A percentile compares a stretch with the other conserved stretches of the same genome.
phyloP scores from a whole-genome alignment of 768 basidiomycete species.

The Termitomyces eurrhizus region DNA sequence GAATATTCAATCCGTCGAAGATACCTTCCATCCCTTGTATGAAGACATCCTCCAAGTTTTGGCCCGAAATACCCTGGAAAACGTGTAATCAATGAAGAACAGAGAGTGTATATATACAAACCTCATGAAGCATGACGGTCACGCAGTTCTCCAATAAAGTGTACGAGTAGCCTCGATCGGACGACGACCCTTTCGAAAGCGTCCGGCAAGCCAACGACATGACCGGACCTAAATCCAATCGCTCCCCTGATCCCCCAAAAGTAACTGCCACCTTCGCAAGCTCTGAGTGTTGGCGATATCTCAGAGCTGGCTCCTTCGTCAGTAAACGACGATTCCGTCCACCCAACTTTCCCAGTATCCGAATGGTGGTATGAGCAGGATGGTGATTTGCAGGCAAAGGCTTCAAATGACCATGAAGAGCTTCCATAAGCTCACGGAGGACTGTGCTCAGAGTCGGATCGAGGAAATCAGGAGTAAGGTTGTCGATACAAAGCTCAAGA shows the following conservation, averaged over 20 bases:
- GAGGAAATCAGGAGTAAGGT: slow-evolving; percentile 94
- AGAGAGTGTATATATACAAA: slow-evolving; percentile 27
- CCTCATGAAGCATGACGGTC: slow-evolving; percentile 37
- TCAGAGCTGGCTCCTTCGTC: slow-evolving; percentile 72
- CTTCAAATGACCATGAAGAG: slow-evolving; percentile 85
- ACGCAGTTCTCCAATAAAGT: slow-evolving; percentile 56
- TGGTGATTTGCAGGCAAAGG: slow-evolving; percentile 87
- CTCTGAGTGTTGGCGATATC: slow-evolving; percentile 66
- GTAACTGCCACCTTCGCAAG: slow-evolving; percentile 68
- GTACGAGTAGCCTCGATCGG: slow-evolving; percentile 58
- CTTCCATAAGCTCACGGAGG: slow-evolving; percentile 90
- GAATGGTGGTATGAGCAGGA: slow-evolving; percentile 90
- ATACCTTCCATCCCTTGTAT: slow-evolving; percentile 67
- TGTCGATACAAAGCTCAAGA: slow-evolving; percentile 98
- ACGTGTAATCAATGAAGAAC: slow-evolving; percentile 1
- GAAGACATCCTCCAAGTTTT: slow-evolving; percentile 75
- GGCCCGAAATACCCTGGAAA: slow-evolving; percentile 61
- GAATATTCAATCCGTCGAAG: slow-evolving; percentile 68
- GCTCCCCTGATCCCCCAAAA: slow-evolving; percentile 64
- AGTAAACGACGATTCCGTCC: slow-evolving; percentile 89
- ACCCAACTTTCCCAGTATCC: slow-evolving; percentile 94
- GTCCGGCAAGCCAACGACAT: slow-evolving; percentile 61
- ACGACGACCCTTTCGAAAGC: slow-evolving; percentile 45
- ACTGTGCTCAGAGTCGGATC: slow-evolving; percentile 94
- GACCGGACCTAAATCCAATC: slow-evolving; percentile 64